Evolutionary conservation across 1,139 yeast genomes (phyloP).

Genomic region (Scheffersomyces cryptocercus): DNA sequence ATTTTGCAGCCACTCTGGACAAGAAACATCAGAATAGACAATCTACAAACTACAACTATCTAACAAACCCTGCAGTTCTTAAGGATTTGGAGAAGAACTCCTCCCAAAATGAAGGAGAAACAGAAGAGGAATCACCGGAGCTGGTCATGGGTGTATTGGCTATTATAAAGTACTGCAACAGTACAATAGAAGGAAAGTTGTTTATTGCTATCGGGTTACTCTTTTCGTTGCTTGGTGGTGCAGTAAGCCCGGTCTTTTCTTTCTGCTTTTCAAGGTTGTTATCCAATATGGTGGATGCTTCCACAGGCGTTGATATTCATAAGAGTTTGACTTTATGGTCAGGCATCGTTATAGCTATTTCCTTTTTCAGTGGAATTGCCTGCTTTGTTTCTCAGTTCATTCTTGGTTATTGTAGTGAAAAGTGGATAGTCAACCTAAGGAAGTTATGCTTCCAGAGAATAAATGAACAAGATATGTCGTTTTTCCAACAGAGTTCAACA

Average conservation of each 20-base stretch:
- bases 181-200: conserved; percentile 32
- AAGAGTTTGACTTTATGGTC: conserved; percentile 64
- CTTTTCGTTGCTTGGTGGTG: conserved; percentile 58
- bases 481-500: conserved; percentile 45
- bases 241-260: conserved; percentile 74
- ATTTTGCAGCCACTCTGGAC: too few relatives aligned
- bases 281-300: conserved; percentile 50
- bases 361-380: conserved; percentile 60
- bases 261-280: conserved; percentile 72
- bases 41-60: conserved; percentile 12
- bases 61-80: conserved; percentile 26
- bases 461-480: conserved; percentile 53
- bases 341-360: conserved; percentile 55
- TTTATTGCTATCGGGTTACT: conserved; percentile 53
- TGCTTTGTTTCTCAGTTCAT: conserved; percentile 52
- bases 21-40: neutral
- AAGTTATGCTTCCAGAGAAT: conserved; percentile 49
- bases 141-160: conserved; percentile 26
- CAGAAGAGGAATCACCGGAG: conserved; percentile 3
- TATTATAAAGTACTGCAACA: conserved; percentile 38
- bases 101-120: conserved; percentile 1
- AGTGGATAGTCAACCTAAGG: conserved; percentile 63
- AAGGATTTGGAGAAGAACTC: conserved; percentile 19
- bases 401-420: conserved; percentile 63
- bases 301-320: conserved; percentile 24